Evolutionary conservation across 2,329 filamentous ascomycete genomes (phyloP).

Genomic region (Phialophora verrucosa): DNA sequence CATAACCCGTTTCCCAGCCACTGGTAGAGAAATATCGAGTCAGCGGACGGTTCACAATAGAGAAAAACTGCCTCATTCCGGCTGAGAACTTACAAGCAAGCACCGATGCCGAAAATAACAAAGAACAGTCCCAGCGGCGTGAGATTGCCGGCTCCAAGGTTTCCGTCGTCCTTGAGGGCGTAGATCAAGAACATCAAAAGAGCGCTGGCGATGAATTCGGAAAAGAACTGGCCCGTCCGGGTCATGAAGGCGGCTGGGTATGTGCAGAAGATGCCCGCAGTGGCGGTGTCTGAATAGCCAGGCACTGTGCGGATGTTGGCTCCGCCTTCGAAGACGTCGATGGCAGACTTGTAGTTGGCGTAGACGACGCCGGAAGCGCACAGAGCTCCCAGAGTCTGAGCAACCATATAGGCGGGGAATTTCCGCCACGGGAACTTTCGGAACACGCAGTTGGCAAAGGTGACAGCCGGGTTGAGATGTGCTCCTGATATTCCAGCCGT

Average conservation of each 20-base stretch:
- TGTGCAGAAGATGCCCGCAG: conserved; percentile 74
- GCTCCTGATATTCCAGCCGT: conserved; percentile 64
- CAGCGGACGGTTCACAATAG: not conserved
- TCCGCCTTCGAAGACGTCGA: conserved; percentile 53
- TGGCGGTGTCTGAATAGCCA: conserved; percentile 59
- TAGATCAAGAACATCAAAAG: conserved; percentile 76
- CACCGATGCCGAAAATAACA: conserved; percentile 74
- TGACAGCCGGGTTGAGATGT: conserved; percentile 69
- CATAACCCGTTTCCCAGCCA: conserved; percentile 78
- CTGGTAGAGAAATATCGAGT: conserved; percentile 1
- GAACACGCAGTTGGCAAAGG: conserved; percentile 64
- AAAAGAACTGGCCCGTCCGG: conserved; percentile 71
- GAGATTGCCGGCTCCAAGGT: conserved; percentile 61
- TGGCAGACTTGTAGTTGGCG: conserved; percentile 69
- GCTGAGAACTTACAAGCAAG: conserved; percentile 59
- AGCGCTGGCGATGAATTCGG: conserved; percentile 70
- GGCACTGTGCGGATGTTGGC: conserved; percentile 62
- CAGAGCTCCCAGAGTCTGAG: conserved; percentile 72
- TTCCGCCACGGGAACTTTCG: conserved; percentile 72
- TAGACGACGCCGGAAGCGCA: conserved; percentile 65
- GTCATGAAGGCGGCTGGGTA: conserved; percentile 69
- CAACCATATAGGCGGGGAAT: conserved; percentile 68
- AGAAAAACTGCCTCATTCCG: too few relatives aligned
- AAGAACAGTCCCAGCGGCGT: conserved; percentile 71
- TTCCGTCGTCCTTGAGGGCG: conserved; percentile 61